A percentile compares a stretch with the other conserved stretches of the same genome.
Evolutionary conservation across 345 rosid species (phyloP).

Genomic region (Sapria himalayana): DNA sequence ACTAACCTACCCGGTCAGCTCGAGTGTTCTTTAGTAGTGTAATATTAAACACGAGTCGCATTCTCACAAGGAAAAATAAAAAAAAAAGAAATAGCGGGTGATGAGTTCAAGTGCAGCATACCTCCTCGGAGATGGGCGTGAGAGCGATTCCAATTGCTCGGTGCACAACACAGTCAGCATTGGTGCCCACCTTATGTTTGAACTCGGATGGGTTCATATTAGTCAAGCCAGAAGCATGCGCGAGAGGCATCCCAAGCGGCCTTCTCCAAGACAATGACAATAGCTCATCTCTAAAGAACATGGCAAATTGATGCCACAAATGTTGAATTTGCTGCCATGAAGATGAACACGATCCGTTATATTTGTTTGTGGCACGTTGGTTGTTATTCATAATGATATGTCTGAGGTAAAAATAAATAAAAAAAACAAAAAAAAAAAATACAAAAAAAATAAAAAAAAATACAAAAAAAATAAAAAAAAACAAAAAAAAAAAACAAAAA

Average conservation of each 20-base stretch:
- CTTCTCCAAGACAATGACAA: conserved; percentile 93
- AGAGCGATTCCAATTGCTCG: conserved; percentile 72
- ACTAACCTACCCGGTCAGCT: too few species aligned
- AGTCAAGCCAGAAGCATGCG: conserved; percentile 38
- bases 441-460: too few species aligned
- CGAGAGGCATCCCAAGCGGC: conserved; percentile 51
- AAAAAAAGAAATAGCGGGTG: background rate
- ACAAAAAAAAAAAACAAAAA: too few species aligned
- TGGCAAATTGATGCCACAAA: conserved; percentile 84
- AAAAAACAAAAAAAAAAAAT: too few species aligned
- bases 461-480: too few species aligned
- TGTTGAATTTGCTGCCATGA: conserved; percentile 63
- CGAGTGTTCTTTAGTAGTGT: too few species aligned
- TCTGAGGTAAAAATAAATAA: background rate
- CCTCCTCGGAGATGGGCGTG: conserved; percentile 73
- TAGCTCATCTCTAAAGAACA: conserved; percentile 96
- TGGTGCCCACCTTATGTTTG: conserved; percentile 49
- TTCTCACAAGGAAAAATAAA: background rate
- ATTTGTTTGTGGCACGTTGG: too few species aligned
- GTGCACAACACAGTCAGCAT: conserved; percentile 51
- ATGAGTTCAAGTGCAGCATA: conserved; percentile 6
- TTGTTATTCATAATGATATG: background rate
- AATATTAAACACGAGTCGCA: background rate
- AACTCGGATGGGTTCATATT: conserved; percentile 54
- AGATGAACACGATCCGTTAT: background rate